Conservation (phyloP, 495 filamentous ascomycete genomes). For the Aspergillus nanangensis region DNA sequence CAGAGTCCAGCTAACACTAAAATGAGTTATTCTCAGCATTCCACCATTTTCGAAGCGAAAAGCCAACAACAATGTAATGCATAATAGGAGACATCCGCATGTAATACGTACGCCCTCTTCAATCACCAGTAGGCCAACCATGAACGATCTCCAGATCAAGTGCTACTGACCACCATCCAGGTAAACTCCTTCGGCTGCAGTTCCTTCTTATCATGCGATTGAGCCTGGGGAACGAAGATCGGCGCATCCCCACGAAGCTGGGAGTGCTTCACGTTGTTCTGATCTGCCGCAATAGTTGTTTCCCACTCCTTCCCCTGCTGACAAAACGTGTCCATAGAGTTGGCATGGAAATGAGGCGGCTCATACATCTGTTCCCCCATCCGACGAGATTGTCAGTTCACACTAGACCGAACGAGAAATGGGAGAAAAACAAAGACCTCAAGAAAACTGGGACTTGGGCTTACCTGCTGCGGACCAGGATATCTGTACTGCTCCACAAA, state of each 20-base stretch:
- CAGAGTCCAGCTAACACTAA: too few species aligned
- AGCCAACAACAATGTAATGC: too few species aligned
- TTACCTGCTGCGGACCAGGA: conserved; percentile 14
- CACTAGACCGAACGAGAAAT: background rate
- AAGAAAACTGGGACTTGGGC: background rate
- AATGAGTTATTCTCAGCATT: too few species aligned
- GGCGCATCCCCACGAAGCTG: conserved; percentile 19
- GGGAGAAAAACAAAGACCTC: background rate
- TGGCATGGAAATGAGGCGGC: background rate
- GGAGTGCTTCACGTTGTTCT: background rate
- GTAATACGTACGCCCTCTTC: too few species aligned
- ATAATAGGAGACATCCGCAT: too few species aligned
- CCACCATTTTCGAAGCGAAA: too few species aligned
- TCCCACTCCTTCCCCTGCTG: background rate
- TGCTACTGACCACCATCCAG: conserved; percentile 3
- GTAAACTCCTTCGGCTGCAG: background rate
- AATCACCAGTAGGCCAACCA: too few species aligned
- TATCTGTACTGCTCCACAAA: conserved; percentile 15
- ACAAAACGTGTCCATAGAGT: background rate
- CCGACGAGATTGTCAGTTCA: background rate
- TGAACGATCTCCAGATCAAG: too few species aligned
- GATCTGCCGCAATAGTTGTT: background rate
- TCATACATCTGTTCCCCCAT: background rate
- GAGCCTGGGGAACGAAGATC: conserved; percentile 15
- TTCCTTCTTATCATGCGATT: background rate